phyloP scores from a whole-genome alignment of 2,329 filamentous ascomycete species.

The Setomelanomma holmii region DNA sequence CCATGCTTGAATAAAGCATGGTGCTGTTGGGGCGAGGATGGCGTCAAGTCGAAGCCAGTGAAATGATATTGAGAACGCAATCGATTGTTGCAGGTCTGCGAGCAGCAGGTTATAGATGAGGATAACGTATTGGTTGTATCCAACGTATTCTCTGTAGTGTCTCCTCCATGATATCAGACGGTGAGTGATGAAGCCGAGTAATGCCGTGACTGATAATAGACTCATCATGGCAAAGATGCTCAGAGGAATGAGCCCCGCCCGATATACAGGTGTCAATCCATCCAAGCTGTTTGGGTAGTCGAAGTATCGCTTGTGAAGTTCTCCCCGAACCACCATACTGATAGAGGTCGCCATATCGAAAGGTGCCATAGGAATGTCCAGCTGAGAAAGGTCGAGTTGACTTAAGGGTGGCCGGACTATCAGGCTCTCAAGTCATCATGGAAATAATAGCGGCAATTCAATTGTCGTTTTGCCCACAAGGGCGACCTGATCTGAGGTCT shows the following conservation, averaged over 20 bases:
- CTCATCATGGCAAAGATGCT: conserved; percentile 57
- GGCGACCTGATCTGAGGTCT: too few species aligned
- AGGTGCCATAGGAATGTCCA: conserved; percentile 13
- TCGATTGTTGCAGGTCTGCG: conserved; percentile 61
- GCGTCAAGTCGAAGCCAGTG: conserved; percentile 55
- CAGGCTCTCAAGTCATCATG: conserved; percentile 25
- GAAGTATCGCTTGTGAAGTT: conserved; percentile 28
- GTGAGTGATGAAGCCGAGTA: conserved; percentile 59
- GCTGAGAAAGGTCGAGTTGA: background rate
- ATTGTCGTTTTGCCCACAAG: too few species aligned
- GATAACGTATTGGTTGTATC: conserved; percentile 63
- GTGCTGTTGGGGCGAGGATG: conserved; percentile 53
- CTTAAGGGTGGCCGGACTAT: conserved; percentile 7
- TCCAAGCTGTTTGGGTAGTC: conserved; percentile 41
- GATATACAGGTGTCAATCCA: conserved; percentile 36
- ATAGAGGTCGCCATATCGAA: conserved; percentile 12
- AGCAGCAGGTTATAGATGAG: conserved; percentile 62
- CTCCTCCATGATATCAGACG: conserved; percentile 59
- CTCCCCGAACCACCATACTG: conserved; percentile 7
- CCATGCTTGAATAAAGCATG: conserved; percentile 60
- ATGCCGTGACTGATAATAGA: conserved; percentile 51
- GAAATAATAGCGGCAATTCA: conserved; percentile 10
- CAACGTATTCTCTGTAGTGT: conserved; percentile 57
- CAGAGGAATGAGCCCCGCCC: conserved; percentile 56
- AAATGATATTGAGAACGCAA: conserved; percentile 58